Percentiles rank a stretch among this genome's conserved stretches.
phyloP scores from a whole-genome alignment of 768 basidiomycete genomes.

The Tricholoma furcatifolium region DNA sequence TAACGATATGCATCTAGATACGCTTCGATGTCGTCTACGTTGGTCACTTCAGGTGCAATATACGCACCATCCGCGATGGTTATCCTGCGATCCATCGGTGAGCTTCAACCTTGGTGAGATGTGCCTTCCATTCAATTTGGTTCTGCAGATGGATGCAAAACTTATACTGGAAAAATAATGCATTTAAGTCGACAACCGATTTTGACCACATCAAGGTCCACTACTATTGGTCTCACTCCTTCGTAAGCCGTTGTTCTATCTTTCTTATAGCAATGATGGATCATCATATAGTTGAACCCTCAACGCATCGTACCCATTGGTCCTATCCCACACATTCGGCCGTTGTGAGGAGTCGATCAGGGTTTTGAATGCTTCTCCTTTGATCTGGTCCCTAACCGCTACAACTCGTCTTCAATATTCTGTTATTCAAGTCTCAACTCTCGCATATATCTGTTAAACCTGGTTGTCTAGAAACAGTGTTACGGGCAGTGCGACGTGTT shows the following conservation, averaged over 20 bases:
- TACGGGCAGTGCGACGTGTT: too few relatives aligned
- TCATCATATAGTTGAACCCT: constrained; percentile 60
- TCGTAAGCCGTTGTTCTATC: constrained; percentile 26
- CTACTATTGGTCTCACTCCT: constrained; percentile 63
- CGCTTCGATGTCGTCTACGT: constrained; percentile 90
- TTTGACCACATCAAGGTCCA: constrained; percentile 85
- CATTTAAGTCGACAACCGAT: constrained; percentile 84
- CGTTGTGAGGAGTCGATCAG: constrained; percentile 34
- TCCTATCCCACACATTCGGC: constrained; percentile 64
- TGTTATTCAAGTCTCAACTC: too few relatives aligned
- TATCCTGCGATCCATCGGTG: constrained; percentile 81
- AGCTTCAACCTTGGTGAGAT: constrained; percentile 12
- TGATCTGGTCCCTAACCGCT: too few relatives aligned
- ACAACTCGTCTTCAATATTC: too few relatives aligned
- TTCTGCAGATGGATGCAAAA: constrained; percentile 69
- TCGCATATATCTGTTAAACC: too few relatives aligned
- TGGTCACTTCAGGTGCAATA: constrained; percentile 91
- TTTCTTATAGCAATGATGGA: too few relatives aligned
- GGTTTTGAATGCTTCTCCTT: too few relatives aligned
- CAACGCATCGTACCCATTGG: constrained; percentile 72
- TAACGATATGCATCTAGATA: constrained; percentile 39
- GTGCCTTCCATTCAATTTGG: not conserved
- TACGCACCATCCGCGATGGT: constrained; percentile 78
- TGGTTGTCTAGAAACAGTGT: too few relatives aligned
- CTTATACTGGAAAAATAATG: constrained; percentile 86